phyloP scores from a whole-genome alignment of 345 rosid genomes.

The Eucalyptus melliodora region DNA sequence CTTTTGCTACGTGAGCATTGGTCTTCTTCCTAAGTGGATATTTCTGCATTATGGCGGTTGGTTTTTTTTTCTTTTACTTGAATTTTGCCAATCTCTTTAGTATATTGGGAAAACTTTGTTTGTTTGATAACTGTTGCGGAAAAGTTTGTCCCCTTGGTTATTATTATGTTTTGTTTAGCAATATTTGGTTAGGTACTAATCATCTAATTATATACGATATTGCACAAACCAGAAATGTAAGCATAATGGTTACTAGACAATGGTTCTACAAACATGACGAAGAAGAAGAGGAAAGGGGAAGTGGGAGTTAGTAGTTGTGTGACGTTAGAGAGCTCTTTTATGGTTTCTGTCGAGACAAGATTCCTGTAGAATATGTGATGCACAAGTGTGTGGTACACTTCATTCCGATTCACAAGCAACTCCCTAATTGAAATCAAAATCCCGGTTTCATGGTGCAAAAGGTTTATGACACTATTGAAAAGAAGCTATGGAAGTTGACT shows the following conservation, averaged over 20 bases:
- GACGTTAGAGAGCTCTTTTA: conserved; percentile 81
- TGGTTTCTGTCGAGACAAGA: conserved; percentile 78
- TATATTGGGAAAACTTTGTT: background rate
- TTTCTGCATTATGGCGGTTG: background rate
- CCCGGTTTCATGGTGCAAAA: fast-evolving
- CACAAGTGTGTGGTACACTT: conserved; percentile 88
- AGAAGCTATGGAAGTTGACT: no score
- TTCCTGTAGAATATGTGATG: conserved; percentile 85
- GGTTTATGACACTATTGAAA: background rate
- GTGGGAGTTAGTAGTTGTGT: conserved; percentile 78
- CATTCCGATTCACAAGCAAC: conserved; percentile 65
- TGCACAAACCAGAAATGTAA: conserved; percentile 14
- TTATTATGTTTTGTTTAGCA: background rate
- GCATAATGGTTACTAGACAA: conserved; percentile 74
- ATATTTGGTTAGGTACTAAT: background rate
- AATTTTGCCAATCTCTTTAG: no score
- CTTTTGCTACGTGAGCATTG: background rate
- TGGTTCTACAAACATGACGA: conserved; percentile 83
- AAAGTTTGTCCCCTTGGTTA: background rate
- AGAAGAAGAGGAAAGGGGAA: conserved; percentile 60
- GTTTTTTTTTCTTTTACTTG: background rate
- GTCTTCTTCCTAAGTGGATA: background rate
- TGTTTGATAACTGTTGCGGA: background rate
- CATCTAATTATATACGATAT: conserved; percentile 37
- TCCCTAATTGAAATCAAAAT: no score